Conservation (phyloP, 257 asterid genomes). For the Nemophila menziesii region DNA sequence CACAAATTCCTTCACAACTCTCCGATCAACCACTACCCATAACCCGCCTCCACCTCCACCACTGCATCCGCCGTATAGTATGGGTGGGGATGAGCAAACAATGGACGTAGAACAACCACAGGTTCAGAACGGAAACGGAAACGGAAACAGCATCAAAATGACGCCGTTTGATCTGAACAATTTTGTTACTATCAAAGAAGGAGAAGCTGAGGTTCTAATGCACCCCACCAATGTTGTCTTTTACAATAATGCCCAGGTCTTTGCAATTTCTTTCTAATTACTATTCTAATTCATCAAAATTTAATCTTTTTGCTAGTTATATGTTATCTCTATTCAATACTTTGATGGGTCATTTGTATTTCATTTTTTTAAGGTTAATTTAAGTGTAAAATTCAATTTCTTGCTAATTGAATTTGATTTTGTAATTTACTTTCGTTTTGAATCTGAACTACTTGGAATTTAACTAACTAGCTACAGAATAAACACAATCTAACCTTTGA, state of each 20-base stretch:
- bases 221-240: conserved; percentile 81
- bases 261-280: not conserved
- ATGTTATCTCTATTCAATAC: not conserved
- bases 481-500: conserved; percentile 13
- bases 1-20: too few species aligned
- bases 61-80: too few species aligned
- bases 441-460: too few species aligned
- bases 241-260: conserved; percentile 85
- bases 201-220: conserved; percentile 94
- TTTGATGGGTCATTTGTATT: not conserved
- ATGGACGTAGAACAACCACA: conserved; percentile 30
- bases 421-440: too few species aligned
- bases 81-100: conserved; percentile 32
- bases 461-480: too few species aligned
- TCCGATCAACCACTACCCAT: too few species aligned
- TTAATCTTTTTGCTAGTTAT: not conserved
- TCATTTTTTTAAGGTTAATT: not conserved
- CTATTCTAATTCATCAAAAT: not conserved
- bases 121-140: conserved; percentile 8
- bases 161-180: conserved; percentile 56
- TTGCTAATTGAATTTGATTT: too few species aligned
- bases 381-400: too few species aligned
- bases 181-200: conserved; percentile 62
- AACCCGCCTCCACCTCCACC: too few species aligned
- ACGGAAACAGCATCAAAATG: conserved; percentile 5